Evolutionary conservation across 371 early-diverging fungal species (phyloP).

Genomic region (Catenaria anguillulae): DNA sequence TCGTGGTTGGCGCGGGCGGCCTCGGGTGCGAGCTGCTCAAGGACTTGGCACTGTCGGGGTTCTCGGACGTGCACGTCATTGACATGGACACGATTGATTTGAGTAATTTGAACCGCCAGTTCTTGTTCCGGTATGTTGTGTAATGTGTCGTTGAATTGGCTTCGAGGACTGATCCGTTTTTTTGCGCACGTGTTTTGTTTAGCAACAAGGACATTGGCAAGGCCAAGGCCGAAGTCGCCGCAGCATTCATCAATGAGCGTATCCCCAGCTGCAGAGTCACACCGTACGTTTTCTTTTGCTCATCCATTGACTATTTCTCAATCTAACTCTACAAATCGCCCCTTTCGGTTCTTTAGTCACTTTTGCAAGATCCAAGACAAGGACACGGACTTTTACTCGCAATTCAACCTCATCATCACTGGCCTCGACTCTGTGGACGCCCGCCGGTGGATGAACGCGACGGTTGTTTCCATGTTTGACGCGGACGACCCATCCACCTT

Average conservation of each 20-base stretch:
- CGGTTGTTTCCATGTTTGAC: conserved; percentile 55
- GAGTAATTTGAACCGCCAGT: conserved; percentile 63
- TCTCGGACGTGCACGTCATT: conserved; percentile 47
- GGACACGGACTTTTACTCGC: conserved; percentile 73
- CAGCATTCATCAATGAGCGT: conserved; percentile 70
- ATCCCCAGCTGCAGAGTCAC: conserved; percentile 63
- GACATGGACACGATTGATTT: conserved; percentile 69
- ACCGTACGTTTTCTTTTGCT: conserved; percentile 39
- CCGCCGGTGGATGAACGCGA: conserved; percentile 91
- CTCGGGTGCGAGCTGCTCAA: conserved; percentile 52
- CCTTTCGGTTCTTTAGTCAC: too few species aligned
- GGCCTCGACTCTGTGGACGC: conserved; percentile 92
- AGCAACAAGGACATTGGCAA: conserved; percentile 48
- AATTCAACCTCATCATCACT: conserved; percentile 77
- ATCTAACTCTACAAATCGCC: background rate
- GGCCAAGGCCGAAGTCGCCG: conserved; percentile 73
- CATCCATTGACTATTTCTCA: conserved; percentile 13
- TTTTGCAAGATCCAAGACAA: conserved; percentile 87
- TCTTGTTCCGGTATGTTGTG: conserved; percentile 37
- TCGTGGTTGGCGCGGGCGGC: conserved; percentile 42
- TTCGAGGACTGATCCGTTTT: background rate
- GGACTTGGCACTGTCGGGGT: conserved; percentile 46
- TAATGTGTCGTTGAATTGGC: conserved; percentile 28
- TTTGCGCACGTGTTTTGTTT: too few species aligned
- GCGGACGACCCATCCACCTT: conserved; percentile 46